phyloP scores from a whole-genome alignment of 2,329 filamentous ascomycete species.

The Pseudocercospora ulei region DNA sequence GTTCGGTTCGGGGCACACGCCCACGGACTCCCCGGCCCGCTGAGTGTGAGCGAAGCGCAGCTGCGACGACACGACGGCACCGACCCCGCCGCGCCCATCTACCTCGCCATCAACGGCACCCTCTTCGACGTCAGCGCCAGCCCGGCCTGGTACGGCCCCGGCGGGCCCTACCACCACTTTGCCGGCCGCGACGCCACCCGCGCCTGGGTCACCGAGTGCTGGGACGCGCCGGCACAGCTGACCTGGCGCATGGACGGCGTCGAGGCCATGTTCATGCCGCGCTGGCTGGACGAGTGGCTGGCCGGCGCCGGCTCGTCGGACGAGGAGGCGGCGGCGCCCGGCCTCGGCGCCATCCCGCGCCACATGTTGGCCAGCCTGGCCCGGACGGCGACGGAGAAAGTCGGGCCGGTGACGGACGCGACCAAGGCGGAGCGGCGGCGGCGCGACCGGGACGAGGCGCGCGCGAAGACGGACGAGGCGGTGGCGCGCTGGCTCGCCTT shows the following conservation, averaged over 20 bases:
- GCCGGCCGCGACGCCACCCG: conserved; percentile 29
- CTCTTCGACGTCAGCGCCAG: conserved; percentile 30
- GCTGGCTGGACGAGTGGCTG: conserved; percentile 28
- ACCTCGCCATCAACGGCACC: conserved; percentile 30
- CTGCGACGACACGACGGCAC: conserved; percentile 26
- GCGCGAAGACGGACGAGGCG: conserved; percentile 51
- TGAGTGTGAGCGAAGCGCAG: conserved; percentile 23
- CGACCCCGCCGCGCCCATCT: conserved; percentile 26
- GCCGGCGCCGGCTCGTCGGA: conserved; percentile 19
- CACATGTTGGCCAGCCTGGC: conserved; percentile 26
- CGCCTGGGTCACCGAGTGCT: conserved; percentile 32
- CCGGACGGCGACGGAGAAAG: conserved; percentile 13
- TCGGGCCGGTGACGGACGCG: conserved; percentile 17
- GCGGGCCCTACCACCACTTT: conserved; percentile 30
- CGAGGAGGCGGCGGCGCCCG: conserved; percentile 19
- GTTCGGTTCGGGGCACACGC: conserved; percentile 20
- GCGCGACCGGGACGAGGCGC: conserved; percentile 42
- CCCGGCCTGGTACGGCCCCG: conserved; percentile 30
- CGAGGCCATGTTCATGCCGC: conserved; percentile 27
- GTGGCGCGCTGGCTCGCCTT: conserved; percentile 54
- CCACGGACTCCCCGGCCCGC: conserved; percentile 10
- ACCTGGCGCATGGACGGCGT: conserved; percentile 26
- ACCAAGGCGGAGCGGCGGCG: conserved; percentile 21
- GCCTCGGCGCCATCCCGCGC: conserved; percentile 17
- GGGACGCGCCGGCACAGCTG: conserved; percentile 27